Conservation (phyloP, 2,329 filamentous ascomycete genomes). For the Penicillium sp. region DNA sequence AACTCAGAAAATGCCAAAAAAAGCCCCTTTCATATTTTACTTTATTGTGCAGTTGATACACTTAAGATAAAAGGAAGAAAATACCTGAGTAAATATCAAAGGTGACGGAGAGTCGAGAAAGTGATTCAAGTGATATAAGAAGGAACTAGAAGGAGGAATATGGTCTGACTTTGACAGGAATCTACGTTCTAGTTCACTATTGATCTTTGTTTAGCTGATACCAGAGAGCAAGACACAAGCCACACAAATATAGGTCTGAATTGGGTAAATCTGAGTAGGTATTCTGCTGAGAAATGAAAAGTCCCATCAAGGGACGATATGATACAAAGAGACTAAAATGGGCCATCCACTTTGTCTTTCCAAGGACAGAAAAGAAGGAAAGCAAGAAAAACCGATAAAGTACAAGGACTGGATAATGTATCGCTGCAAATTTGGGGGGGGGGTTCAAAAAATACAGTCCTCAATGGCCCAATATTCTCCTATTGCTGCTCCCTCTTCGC, state of each 20-base stretch:
- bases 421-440: not conserved
- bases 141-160: too few relatives aligned
- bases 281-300: not conserved
- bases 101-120: too few relatives aligned
- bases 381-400: not conserved
- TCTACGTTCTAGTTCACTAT: too few relatives aligned
- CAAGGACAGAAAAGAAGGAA: not conserved
- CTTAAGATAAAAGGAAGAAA: not conserved
- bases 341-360: not conserved
- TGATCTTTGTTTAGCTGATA: not conserved
- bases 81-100: too few relatives aligned
- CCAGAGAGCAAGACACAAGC: not conserved
- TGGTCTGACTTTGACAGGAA: too few relatives aligned
- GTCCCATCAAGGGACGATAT: conserved; percentile 2
- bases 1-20: not conserved
- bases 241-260: not conserved
- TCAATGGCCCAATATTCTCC: not conserved
- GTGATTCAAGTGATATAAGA: too few relatives aligned
- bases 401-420: conserved; percentile 1
- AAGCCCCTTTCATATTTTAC: not conserved
- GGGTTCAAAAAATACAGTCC: not conserved
- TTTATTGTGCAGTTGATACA: not conserved
- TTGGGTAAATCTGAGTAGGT: not conserved
- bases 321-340: not conserved
- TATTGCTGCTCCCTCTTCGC: not conserved